Conservation (phyloP, 139 green algal genomes). For the Chlorella sp. region DNA sequence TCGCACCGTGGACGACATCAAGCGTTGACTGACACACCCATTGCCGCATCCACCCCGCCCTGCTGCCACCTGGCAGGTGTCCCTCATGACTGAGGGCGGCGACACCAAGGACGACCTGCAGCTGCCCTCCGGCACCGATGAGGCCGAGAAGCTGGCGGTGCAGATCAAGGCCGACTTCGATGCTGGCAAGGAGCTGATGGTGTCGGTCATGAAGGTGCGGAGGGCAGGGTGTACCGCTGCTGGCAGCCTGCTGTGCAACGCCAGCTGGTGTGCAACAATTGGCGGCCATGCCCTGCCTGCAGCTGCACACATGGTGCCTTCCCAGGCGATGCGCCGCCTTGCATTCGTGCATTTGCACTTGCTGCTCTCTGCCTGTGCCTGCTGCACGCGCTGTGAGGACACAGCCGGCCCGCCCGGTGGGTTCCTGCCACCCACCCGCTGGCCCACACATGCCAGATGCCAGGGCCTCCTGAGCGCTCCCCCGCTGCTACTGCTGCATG, state of each 20-base stretch:
- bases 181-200: constrained; percentile 91
- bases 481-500: background rate
- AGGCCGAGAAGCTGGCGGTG: constrained; percentile 87
- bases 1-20: no score
- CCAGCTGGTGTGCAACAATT: no score
- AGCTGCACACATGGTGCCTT: no score
- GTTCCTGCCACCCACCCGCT: constrained; percentile 1
- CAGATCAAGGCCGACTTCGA: constrained; percentile 87
- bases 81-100: constrained; percentile 93
- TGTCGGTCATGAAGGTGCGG: constrained; percentile 92
- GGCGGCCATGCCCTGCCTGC: no score
- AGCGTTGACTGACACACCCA: no score
- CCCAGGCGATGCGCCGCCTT: no score
- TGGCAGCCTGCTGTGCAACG: no score
- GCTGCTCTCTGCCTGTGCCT: no score
- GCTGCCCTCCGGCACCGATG: constrained; percentile 91
- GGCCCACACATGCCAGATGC: constrained; percentile 5
- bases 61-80: no score
- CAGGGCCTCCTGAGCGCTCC: constrained; percentile 1
- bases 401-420: background rate
- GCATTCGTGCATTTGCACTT: no score
- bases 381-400: background rate
- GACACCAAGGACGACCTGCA: constrained; percentile 96
- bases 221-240: no score
- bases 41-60: no score